Evolutionary conservation across 345 rosid genomes (phyloP).

Genomic region (Euphorbia lathyris): DNA sequence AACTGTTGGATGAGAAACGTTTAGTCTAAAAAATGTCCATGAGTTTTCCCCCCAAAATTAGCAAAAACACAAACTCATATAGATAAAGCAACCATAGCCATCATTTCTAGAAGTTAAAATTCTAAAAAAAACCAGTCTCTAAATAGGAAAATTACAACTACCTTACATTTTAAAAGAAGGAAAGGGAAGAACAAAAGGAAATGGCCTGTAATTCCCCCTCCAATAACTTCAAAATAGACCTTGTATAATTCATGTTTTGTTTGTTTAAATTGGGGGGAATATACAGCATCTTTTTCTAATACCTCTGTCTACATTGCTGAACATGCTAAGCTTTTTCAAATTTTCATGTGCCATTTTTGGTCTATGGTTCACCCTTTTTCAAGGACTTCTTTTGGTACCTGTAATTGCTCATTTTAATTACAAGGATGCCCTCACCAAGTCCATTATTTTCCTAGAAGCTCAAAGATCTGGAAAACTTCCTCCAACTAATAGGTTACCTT

Average conservation of each 20-base stretch:
- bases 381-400: slow-evolving; percentile 23
- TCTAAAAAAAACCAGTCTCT: neutral
- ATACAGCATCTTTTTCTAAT: too few relatives aligned
- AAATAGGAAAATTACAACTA: neutral
- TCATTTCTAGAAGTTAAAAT: neutral
- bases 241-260: neutral
- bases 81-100: neutral
- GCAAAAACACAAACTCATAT: neutral
- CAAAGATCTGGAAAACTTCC: slow-evolving; percentile 91
- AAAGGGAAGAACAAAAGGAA: neutral
- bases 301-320: neutral
- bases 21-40: neutral
- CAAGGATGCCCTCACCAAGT: slow-evolving; percentile 70
- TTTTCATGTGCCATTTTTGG: slow-evolving; percentile 21
- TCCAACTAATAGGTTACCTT: slow-evolving; percentile 48
- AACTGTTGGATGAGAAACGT: neutral
- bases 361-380: slow-evolving; percentile 41
- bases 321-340: slow-evolving; percentile 25
- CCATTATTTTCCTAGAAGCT: slow-evolving; percentile 77
- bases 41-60: neutral
- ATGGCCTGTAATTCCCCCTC: neutral
- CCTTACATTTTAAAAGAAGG: neutral
- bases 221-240: neutral
- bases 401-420: slow-evolving; percentile 47
- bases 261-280: slow-evolving; percentile 1